These are phyloP conservation scores for Xanthoceras sorbifolium DNA, from an alignment of 345 rosid species.

Conservation along the genomic window DNA sequence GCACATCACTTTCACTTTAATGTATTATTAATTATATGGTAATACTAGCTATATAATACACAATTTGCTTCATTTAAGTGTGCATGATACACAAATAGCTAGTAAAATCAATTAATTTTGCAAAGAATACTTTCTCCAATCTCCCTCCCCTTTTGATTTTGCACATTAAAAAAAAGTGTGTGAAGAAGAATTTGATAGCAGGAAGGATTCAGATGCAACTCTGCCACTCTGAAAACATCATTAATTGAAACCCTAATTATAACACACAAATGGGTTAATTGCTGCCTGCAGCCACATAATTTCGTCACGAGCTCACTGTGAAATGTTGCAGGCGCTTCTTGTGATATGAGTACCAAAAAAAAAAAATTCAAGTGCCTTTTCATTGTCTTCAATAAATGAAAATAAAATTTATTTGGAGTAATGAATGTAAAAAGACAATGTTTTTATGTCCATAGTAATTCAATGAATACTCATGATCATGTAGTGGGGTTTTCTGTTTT, in stretches of 20 bases:
- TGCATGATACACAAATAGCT: too few relatives aligned
- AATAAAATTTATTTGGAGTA: not conserved
- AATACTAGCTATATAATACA: too few relatives aligned
- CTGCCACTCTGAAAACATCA: not conserved
- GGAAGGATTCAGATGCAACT: not conserved
- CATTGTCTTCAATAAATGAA: constrained; percentile 10
- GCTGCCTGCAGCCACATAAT: constrained; percentile 12
- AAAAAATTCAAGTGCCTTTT: not conserved
- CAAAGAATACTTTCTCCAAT: too few relatives aligned
- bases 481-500: not conserved
- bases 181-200: not conserved
- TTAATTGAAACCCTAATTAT: constrained; percentile 14
- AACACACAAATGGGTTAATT: constrained; percentile 8
- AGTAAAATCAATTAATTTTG: too few relatives aligned
- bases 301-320: constrained; percentile 30
- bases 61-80: too few relatives aligned
- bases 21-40: too few relatives aligned
- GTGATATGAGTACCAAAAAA: constrained; percentile 12
- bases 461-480: not conserved
- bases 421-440: not conserved
- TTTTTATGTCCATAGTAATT: not conserved
- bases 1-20: too few relatives aligned
- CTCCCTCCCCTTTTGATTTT: not conserved
- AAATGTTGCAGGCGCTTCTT: not conserved
- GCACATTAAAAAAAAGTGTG: not conserved